Evolutionary conservation across 352 stramenopile genomes (phyloP), one percentile per base, ranked within the genome.

Genomic region (Phytophthora gonapodyides): DNA sequence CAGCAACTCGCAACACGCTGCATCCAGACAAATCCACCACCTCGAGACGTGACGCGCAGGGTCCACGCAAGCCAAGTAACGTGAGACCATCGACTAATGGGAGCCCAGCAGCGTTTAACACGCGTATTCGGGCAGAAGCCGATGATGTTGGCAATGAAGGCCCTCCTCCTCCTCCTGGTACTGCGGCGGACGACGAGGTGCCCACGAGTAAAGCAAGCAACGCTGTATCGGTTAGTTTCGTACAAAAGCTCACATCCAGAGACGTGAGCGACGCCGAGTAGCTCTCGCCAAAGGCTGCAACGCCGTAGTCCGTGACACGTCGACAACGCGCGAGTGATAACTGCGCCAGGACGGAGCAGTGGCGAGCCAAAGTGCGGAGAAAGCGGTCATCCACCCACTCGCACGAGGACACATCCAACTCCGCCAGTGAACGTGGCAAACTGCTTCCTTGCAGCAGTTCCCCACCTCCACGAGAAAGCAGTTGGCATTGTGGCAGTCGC

Each of bases 361-460:
- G 64, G 3, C 64, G 61, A 21, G 59, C 69, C 7, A 92, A 57
- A 5, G 57, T 35, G n/a, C 78, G 78, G 33, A 84, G 47, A 35
- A 71, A 75, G 4, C 61, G 45, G 56, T 92, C 82, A 42, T 87
- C 79, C 8, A 88, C 69, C 82, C 82, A 92, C 19, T 89, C 80
- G 33, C 80, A 92, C 21, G 82, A 72, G 13, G 74, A 75, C n/a
- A 90, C 67, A 30, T 85, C 69, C 45, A 92, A 42, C 35, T 85
- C 73, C 1, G 64, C 68, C 11, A 90, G 67, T 9, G 50, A 60
- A 3, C 36, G 56, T 15, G 67, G 67, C 17, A 75, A 55, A 40
- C 35, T 64, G 13, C 13, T 42, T 3, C 61, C 53, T 9, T 67
- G 45, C n/a, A 75, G 42, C 34, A 54, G 11, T 27, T 61, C 56